Evolutionary conservation across 257 asterid species (phyloP).

Genomic region (Fraxinus excelsior): DNA sequence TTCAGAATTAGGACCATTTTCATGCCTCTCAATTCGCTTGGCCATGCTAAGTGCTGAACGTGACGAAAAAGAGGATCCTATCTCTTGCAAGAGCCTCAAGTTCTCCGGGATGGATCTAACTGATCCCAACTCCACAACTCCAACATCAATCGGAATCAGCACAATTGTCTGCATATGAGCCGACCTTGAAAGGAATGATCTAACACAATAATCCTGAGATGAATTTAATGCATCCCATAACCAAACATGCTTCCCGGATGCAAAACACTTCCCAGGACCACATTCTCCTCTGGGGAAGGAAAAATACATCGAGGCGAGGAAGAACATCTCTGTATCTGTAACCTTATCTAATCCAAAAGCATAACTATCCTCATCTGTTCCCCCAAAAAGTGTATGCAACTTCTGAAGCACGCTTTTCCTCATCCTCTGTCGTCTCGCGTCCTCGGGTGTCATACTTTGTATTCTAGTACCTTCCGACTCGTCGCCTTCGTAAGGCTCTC

Average conservation of each 20-base stretch:
- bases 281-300: conserved; percentile 84
- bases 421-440: conserved; percentile 81
- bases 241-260: conserved; percentile 69
- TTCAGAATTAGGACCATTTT: conserved; percentile 27
- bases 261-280: conserved; percentile 85
- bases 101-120: conserved; percentile 72
- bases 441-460: conserved; percentile 55
- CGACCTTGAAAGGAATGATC: conserved; percentile 79
- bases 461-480: conserved; percentile 56
- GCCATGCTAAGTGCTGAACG: conserved; percentile 39
- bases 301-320: conserved; percentile 94
- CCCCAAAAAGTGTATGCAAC: conserved; percentile 80
- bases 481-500: conserved; percentile 77
- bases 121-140: conserved; percentile 94
- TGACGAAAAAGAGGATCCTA: conserved; percentile 62
- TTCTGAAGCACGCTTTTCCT: conserved; percentile 83
- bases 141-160: conserved; percentile 78
- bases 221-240: conserved; percentile 52
- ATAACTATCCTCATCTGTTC: conserved; percentile 73
- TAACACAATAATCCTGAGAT: conserved; percentile 60
- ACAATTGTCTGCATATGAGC: conserved; percentile 90
- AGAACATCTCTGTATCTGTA: conserved; percentile 94
- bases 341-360: conserved; percentile 89
- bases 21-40: conserved; percentile 45
- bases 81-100: conserved; percentile 51